Base-by-base conservation (phyloP, 2,329 filamentous ascomycete species). In the Ophiosphaerella korrae region DNA sequence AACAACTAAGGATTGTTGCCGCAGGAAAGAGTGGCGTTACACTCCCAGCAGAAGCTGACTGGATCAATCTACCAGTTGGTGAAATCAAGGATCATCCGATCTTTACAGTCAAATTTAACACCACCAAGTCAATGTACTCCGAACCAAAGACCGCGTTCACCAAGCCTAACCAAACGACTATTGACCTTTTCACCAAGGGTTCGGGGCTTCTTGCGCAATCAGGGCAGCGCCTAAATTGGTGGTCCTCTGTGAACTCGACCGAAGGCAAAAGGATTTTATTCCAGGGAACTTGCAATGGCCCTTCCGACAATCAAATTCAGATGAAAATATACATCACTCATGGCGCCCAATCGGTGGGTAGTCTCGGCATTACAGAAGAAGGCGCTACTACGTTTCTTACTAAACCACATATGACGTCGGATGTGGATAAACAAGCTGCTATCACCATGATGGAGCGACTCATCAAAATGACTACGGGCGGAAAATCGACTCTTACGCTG, bases 321-420 rank as follows among this genome's bases (percentile, higher is more conserved):
- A 72, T 73, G 67, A 72, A 72, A 53, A 57, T 72, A 7, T 88
- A 88, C 71, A 82, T 88, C 14, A 84, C 84, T 31, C 82, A 85
- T 50, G 85, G 86, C 39, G 75, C 81, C 11, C 79, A 80, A n/a
- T 85, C 85, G 8, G 76, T 83, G 13, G 86, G 85, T 23, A 77
- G 82, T 45, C 80, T 86, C 56, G 70, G 70, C 26, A 71, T 74
- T 41, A 72, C 67, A 7, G 57, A 64, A 3, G 63, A 62, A 1
- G 72, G 75, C 12, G 63, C 74, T 32, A 76, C 77, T 38, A 68
- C 75, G 24, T 68, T 82, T 48, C 76, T 75, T 31, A 72, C 78
- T 42, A 77, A 80, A 62, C 71, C 81, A 6, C 82, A 82, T 70
- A 74, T 83, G 16, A 81, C 76, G 14, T 79, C 81, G 35, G 78